Percentiles rank a stretch among this genome's conserved stretches.
These are phyloP conservation scores for Gnomoniopsis smithogilvyi DNA, from an alignment of 2,329 filamentous ascomycete species.

Conservation along the genomic window DNA sequence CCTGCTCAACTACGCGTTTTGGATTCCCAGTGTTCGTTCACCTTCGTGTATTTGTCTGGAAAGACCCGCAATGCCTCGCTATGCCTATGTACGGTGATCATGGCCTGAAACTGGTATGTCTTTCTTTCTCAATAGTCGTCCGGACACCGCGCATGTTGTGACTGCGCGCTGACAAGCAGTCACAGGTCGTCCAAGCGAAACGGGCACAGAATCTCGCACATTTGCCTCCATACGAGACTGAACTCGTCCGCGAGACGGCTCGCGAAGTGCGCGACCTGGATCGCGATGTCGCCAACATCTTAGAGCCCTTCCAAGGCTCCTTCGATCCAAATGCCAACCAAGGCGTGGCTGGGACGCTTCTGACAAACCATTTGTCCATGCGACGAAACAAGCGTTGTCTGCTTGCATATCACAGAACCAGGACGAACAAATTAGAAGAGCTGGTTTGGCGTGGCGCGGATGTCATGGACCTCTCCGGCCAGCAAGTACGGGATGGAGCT, in stretches of 20 bases:
- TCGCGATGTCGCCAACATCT: slow-evolving; percentile 74
- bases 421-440: slow-evolving; percentile 88
- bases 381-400: slow-evolving; percentile 93
- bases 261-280: slow-evolving; percentile 93
- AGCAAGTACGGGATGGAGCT: slow-evolving; percentile 45
- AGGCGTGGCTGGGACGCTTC: slow-evolving; percentile 78
- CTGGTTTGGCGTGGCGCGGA: slow-evolving; percentile 91
- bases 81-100: slow-evolving; percentile 78
- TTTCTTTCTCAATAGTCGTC: slow-evolving; percentile 1
- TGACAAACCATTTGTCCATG: slow-evolving; percentile 94
- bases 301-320: slow-evolving; percentile 77
- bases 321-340: slow-evolving; percentile 85
- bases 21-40: not conserved
- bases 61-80: slow-evolving; percentile 5
- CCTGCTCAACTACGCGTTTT: not conserved
- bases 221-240: slow-evolving; percentile 88
- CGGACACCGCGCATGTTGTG: slow-evolving; percentile 13
- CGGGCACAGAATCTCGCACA: slow-evolving; percentile 82
- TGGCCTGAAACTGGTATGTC: slow-evolving; percentile 74
- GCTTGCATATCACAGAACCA: slow-evolving; percentile 87
- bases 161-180: slow-evolving; percentile 13
- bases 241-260: slow-evolving; percentile 81
- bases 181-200: slow-evolving; percentile 90
- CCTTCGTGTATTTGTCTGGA: not conserved
- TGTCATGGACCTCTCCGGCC: slow-evolving; percentile 66